These are phyloP conservation scores for Clathrus columnatus DNA, from an alignment of 768 basidiomycete genomes.

Conservation along the genomic window DNA sequence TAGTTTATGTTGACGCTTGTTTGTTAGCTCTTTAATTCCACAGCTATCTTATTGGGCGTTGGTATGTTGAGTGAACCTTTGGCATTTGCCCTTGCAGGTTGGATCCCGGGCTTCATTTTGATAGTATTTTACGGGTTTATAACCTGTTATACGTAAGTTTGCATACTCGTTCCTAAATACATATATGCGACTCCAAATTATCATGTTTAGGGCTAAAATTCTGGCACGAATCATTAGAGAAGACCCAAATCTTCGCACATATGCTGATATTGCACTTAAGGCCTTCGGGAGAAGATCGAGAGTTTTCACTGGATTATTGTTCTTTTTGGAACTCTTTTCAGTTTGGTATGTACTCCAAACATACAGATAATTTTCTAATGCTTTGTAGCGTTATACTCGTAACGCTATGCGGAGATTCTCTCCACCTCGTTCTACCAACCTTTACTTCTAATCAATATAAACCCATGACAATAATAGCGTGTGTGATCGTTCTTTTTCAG, in stretches of 20 bases:
- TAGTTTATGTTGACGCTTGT: constrained; percentile 4
- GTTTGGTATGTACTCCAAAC: constrained; percentile 43
- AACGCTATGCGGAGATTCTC: constrained; percentile 80
- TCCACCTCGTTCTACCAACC: constrained; percentile 61
- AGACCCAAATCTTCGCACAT: constrained; percentile 67
- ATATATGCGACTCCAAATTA: neutral
- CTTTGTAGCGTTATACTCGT: constrained; percentile 68
- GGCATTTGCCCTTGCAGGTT: constrained; percentile 88
- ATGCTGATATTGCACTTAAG: constrained; percentile 82
- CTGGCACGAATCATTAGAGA: constrained; percentile 66
- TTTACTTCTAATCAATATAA: constrained; percentile 71
- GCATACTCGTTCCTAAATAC: neutral
- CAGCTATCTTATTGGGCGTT: constrained; percentile 78
- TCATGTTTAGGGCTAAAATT: constrained; percentile 62
- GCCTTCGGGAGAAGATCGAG: constrained; percentile 76
- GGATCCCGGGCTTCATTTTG: constrained; percentile 68
- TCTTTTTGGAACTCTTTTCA: constrained; percentile 82
- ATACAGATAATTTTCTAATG: neutral
- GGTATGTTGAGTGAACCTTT: constrained; percentile 86
- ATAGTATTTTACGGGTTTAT: constrained; percentile 70
- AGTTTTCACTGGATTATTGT: constrained; percentile 57
- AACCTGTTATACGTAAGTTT: constrained; percentile 75
- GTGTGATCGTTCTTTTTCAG: constrained; percentile 17
- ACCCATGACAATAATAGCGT: constrained; percentile 64
- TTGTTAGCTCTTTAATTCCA: constrained; percentile 78